Conservation (phyloP, 352 stramenopile species). For the Saprolegnia parasitica region DNA sequence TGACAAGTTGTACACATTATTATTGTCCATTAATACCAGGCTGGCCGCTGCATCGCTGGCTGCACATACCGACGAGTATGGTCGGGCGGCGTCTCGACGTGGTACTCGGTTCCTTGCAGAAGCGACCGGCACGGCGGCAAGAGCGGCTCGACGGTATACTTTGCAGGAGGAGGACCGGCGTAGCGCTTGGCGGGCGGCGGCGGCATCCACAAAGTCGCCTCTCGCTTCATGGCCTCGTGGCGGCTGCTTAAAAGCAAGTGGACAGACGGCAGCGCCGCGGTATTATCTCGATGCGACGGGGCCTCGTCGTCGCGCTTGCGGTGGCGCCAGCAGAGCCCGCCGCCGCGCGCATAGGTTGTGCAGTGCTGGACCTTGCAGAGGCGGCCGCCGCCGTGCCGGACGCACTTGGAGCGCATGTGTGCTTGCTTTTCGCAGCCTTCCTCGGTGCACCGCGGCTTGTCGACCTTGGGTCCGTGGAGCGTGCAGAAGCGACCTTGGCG, state of each 20-base stretch:
- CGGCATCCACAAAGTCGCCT: background rate
- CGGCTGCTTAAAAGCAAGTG: background rate
- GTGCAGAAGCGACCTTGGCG: conserved; percentile 7
- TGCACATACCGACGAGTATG: no score
- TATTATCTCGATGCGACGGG: no score
- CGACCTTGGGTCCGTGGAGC: background rate
- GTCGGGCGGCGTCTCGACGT: no score
- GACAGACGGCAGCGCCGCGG: background rate
- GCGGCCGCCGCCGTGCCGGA: conserved; percentile 16
- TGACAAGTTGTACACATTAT: no score
- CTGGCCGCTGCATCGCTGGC: no score
- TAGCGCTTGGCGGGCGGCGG: background rate
- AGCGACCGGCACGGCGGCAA: no score
- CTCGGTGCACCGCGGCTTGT: background rate
- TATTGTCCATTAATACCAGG: no score
- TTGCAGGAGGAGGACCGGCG: no score
- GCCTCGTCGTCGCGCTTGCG: background rate
- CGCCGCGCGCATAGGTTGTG: background rate
- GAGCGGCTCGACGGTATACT: no score
- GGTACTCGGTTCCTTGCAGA: no score
- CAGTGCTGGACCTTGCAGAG: conserved; percentile 14
- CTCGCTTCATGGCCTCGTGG: background rate
- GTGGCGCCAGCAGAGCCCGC: conserved; percentile 15
- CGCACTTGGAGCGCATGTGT: conserved; percentile 10
- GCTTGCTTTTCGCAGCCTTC: conserved; percentile 8